Conservation (phyloP, 805 yeast species). For the Ogataea parapolymorpha region DNA sequence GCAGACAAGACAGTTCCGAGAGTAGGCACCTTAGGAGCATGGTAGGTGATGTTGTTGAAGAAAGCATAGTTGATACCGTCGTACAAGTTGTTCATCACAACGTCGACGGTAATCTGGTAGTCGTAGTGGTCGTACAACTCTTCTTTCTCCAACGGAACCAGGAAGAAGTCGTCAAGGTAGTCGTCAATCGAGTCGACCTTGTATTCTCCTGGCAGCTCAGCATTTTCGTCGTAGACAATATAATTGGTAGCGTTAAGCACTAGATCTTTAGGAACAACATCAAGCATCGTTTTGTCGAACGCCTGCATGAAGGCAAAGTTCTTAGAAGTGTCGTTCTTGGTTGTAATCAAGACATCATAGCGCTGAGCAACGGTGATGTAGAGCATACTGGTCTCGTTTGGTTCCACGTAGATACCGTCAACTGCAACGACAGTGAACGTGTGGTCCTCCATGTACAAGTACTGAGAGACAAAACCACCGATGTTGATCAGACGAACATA, state of each 20-base stretch:
- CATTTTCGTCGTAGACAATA: conserved; percentile 46
- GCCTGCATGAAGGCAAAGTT: conserved; percentile 83
- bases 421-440: conserved; percentile 82
- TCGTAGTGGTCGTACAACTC: conserved; percentile 66
- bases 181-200: conserved; percentile 47
- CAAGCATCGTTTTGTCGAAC: conserved; percentile 82
- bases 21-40: conserved; percentile 81
- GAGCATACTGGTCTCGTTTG: conserved; percentile 62
- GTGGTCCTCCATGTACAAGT: conserved; percentile 86
- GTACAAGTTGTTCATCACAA: conserved; percentile 77
- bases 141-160: conserved; percentile 59
- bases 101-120: conserved; percentile 62
- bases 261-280: conserved; percentile 62
- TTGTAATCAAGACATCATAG: conserved; percentile 72
- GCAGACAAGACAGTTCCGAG: conserved; percentile 75
- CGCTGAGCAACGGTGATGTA: conserved; percentile 92
- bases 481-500: conserved; percentile 74
- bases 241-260: conserved; percentile 71
- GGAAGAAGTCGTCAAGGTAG: conserved; percentile 72
- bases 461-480: conserved; percentile 92
- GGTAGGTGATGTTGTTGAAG: conserved; percentile 82
- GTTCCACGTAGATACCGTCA: conserved; percentile 86
- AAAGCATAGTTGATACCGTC: conserved; percentile 95
- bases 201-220: conserved; percentile 42
- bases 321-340: conserved; percentile 56